Evolutionary conservation across 371 early-diverging fungal species (phyloP), one percentile per base, ranked within the genome.

Genomic region (Coemansia sp.): DNA sequence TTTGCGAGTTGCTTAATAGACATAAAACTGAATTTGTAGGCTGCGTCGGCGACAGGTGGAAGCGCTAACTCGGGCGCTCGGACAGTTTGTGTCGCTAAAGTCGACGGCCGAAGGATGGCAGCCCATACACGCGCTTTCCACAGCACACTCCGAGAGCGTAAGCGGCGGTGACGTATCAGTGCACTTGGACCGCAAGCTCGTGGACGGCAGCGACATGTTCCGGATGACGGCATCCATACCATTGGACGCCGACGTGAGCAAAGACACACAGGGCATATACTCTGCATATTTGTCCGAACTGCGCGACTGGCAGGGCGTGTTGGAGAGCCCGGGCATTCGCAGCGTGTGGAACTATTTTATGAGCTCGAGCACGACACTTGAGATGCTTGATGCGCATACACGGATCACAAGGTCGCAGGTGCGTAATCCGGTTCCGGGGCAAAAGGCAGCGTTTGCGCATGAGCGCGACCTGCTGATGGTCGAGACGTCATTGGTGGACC

Each of bases 271-370:
- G 64, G 78, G 78, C 4, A 59, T 58, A 28, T 69, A 69, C 25
- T 65, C 78, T 0, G 63, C 75, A 11, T 75, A 78, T 33, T 40
- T 75, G 4, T 75, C 77, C 2, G 78, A 78, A 40, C 77, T 78
- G 48, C 78, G 78, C 48, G 78, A 78, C 67, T 78, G 78, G 78
- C 78, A 78, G 60, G 75, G 75, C 3, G 70, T 74, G 16, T 58
- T 78, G 26, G 78, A 78, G 53, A 65, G 78, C 39, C 78, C 78
- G 1, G 78, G 75, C 20, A 50, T 78, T 25, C 78, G 78, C 18
- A 57, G 59, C 26, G 30, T 53, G 52, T 78, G 78, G 78, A 78
- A 78, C 75, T 66, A 78, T 50, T 78, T 65, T 51, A 20, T 78
- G 5, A 37, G 62, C 44, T 25, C 47, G 8, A 69, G 78, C 53